These are phyloP conservation scores for Crithidia mellificae DNA, from an alignment of 208 protist species.

Conservation along the genomic window DNA sequence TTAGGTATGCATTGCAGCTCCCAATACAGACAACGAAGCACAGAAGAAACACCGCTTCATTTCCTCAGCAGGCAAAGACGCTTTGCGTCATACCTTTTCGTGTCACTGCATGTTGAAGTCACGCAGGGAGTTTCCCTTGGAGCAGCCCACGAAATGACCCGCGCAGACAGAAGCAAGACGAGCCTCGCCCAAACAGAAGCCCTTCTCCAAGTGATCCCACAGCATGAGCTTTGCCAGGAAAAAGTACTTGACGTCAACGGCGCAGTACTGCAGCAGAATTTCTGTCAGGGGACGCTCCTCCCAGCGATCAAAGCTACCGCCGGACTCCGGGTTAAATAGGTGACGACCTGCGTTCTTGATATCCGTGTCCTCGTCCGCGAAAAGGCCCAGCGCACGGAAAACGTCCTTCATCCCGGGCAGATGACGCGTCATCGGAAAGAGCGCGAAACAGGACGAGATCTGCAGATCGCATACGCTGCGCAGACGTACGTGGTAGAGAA, in stretches of 20 bases:
- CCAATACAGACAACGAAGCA: no score
- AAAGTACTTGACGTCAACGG: conserved; percentile 69
- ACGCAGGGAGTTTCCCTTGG: conserved; percentile 34
- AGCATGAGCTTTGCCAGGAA: conserved; percentile 46
- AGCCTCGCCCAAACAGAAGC: conserved; percentile 28
- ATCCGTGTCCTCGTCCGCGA: conserved; percentile 33
- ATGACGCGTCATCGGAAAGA: conserved; percentile 29
- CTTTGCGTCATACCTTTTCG: no score
- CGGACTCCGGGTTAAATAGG: conserved; percentile 49
- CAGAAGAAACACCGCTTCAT: no score
- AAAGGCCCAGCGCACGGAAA: conserved; percentile 40
- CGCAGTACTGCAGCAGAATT: conserved; percentile 61
- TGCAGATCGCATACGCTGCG: conserved; percentile 60
- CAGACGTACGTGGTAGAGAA: conserved; percentile 51
- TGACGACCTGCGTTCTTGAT: conserved; percentile 48
- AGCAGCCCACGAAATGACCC: conserved; percentile 33
- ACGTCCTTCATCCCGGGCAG: conserved; percentile 59
- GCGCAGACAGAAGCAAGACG: conserved; percentile 39
- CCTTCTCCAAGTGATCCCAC: conserved; percentile 27
- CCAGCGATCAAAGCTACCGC: conserved; percentile 57
- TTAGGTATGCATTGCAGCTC: no score
- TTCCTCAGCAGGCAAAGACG: no score
- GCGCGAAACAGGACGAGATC: conserved; percentile 37
- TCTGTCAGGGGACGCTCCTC: conserved; percentile 47
- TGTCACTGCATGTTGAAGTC: conserved; percentile 40